Conservation (phyloP, 2,329 filamentous ascomycete species). For the Truncatella angustata region DNA sequence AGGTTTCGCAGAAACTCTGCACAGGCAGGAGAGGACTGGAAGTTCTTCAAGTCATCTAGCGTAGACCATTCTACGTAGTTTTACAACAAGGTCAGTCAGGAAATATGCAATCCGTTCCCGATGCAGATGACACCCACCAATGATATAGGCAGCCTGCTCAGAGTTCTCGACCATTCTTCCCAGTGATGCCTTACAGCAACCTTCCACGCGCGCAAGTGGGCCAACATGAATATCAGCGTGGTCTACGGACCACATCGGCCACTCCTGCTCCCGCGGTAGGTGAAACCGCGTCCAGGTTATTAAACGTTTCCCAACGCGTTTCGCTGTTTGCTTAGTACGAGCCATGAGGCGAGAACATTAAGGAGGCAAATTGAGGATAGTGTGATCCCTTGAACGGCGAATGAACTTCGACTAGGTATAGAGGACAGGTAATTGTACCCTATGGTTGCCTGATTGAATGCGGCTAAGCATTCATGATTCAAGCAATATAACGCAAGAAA, state of each 20-base stretch:
- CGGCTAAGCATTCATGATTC: too few relatives aligned
- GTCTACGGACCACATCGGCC: slow-evolving; percentile 17
- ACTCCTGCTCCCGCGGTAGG: slow-evolving; percentile 18
- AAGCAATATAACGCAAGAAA: too few relatives aligned
- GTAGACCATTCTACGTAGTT: slow-evolving; percentile 14
- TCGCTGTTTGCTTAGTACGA: slow-evolving; percentile 33
- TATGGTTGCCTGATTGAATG: too few relatives aligned
- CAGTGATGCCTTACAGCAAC: slow-evolving; percentile 7
- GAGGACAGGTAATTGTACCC: too few relatives aligned
- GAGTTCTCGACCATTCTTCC: slow-evolving; percentile 18
- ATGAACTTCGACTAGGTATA: too few relatives aligned
- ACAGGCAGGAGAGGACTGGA: slow-evolving; percentile 17
- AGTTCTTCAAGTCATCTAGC: slow-evolving; percentile 14
- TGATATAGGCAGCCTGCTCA: slow-evolving; percentile 18
- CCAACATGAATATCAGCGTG: slow-evolving; percentile 15
- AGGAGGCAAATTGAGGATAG: too few relatives aligned
- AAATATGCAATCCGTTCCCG: neutral
- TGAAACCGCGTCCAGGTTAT: slow-evolving; percentile 21
- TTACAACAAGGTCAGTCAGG: slow-evolving; percentile 6
- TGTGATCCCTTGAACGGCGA: too few relatives aligned
- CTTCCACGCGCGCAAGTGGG: slow-evolving; percentile 14
- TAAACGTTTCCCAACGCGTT: slow-evolving; percentile 26
- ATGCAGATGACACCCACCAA: slow-evolving; percentile 11
- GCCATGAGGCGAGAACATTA: neutral
- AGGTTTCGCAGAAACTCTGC: slow-evolving; percentile 17